Base-by-base conservation (phyloP, 495 filamentous ascomycete genomes). In the Aspergillus kassunensis region DNA sequence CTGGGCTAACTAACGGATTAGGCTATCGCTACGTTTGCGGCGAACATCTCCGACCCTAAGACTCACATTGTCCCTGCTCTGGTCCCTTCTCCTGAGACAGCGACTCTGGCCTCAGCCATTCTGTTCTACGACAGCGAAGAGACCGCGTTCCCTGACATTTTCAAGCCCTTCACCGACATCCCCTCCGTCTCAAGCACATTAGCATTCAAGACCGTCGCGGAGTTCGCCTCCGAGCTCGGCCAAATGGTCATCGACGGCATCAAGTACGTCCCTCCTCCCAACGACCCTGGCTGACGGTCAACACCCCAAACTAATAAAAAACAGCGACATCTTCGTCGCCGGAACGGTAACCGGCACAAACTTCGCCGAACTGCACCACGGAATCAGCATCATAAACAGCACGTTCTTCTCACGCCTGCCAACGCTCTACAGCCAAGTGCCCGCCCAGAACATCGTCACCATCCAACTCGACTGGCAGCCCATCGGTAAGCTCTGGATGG, bases 381-480 rank as follows among this genome's bases (percentile, higher is more conserved):
- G 65, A 8, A 67, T 68, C 49, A 60, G 54, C 55, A 62, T 70
- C 52, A 70, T 70, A 57, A 68, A 68, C 65, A 57, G 54, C 36
- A 70, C 67, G 39, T 68, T 70, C 65, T 66, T 64, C 59, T 44
- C 36, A 34, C 49, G 62, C 44, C 62, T 70, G 13, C 67, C 67
- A 31, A 59, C 61, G 34, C 58, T 70, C 6, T 61, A 63, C 49
- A 51, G 39, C 3, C 59, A 68, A 29, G 49, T 70, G 43, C 65
- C 67, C 19, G 15, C 48, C 13, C 54, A 57, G 51, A 63, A 68
- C 48, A 65, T 68, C 59, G 64, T 60, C 54, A 67, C 56, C 50
- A 68, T 70, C 47, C 58, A 68, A 49, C 55, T 78, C 9, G 70
- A 69, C 49, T 66, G 74, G 48, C 75, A 79, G 56, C 76, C 76